Conservation (phyloP, 129 eudicot species). For the Tanacetum coccineum region DNA sequence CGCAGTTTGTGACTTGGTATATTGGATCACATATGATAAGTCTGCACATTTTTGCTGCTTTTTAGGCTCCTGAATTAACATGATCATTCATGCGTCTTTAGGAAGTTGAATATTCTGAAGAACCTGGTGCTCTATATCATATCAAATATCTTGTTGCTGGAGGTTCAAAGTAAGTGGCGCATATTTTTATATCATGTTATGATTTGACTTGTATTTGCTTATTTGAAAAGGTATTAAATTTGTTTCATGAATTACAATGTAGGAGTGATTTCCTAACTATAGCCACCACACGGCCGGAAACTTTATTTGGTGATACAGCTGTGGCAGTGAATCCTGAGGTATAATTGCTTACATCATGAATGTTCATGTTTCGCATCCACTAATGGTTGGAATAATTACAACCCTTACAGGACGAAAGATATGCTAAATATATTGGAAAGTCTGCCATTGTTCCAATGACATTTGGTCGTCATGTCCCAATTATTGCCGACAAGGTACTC, state of each 20-base stretch:
- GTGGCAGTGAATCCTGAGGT: constrained; percentile 97
- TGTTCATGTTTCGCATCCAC: neutral
- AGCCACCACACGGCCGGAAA: constrained; percentile 98
- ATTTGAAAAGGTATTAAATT: neutral
- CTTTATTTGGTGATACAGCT: constrained; percentile 96
- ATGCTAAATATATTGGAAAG: constrained; percentile 79
- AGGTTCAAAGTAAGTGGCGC: constrained; percentile 67
- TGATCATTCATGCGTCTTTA: constrained; percentile 24
- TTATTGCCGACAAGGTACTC: constrained; percentile 82
- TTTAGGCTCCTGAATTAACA: constrained; percentile 7
- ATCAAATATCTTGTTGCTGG: constrained; percentile 99
- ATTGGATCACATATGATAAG: constrained; percentile 12
- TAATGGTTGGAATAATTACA: constrained; percentile 12
- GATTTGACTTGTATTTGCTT: constrained; percentile 10
- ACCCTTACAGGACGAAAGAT: constrained; percentile 75
- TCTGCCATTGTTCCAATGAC: constrained; percentile 92
- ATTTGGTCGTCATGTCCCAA: constrained; percentile 93
- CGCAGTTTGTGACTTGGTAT: constrained; percentile 98
- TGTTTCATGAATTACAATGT: constrained; percentile 9
- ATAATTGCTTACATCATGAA: constrained; percentile 12
- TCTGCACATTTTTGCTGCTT: neutral
- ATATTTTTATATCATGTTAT: neutral
- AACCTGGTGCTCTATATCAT: constrained; percentile 87
- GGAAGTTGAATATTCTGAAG: constrained; percentile 99
- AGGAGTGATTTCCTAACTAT: constrained; percentile 85